Base-by-base conservation (phyloP, 345 rosid genomes). In the Eutrema heterophyllum region DNA sequence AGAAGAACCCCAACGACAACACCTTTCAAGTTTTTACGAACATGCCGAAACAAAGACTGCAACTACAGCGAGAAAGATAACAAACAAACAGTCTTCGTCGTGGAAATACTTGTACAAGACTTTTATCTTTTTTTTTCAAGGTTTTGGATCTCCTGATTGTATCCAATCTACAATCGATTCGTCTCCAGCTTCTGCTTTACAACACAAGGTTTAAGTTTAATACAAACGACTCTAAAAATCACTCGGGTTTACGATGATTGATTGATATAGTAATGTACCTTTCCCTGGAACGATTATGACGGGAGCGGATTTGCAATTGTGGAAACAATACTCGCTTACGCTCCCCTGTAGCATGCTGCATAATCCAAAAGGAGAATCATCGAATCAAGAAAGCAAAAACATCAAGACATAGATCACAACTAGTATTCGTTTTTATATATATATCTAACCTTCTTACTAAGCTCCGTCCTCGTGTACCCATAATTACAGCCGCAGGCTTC, bases 391-490 rank as follows among this genome's bases (percentile, higher is more conserved):
- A 58, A 15, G 2, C 13, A 7, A 1, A 29, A 55, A n/a, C 44
- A 55, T 0, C 7, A 70, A 64, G 11, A 50, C 50, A 70, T 9
- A 11, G 9, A 55, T 15, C 10, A 30, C 35, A 16, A 24, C 46
- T 58, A 59, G 46, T 38, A 11, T 14, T 30, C 43, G 52, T 10
- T 40, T 7, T 36, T 12, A 21, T 53, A 12, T 46, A 9, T 45
- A 8, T 11, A 60, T 32, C 46, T 9, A 61, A 90, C 97, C 97
- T 93, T 79, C 92, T 85, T 32, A 90, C 83, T 61, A 93, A 52
- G 89, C 90, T 71, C 74, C 98, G 84, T 72, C 98, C 98, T 81
- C 96, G 84, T 44, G 93, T 93, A 21, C 97, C 93, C 90, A 93
- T 78, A 7, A 93, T 86, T 10, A 93, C 98, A 62, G 97, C 98